These are phyloP conservation scores for Aspergillus sp. DNA, from an alignment of 2,329 filamentous ascomycete genomes.

Conservation along the genomic window DNA sequence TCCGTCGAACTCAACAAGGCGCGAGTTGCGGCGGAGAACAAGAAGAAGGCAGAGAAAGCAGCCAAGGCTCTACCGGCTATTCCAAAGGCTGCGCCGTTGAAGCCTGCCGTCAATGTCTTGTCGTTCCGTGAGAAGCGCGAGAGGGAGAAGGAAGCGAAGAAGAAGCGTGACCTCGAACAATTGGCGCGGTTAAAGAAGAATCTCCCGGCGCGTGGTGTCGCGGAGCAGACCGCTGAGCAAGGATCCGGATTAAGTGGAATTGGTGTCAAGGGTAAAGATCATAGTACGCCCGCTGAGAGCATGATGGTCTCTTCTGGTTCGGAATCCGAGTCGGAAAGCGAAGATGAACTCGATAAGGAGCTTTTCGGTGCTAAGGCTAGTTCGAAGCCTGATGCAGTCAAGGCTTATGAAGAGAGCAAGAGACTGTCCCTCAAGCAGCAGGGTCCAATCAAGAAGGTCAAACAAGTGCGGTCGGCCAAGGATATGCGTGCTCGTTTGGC, in stretches of 20 bases:
- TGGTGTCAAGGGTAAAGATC: conserved; percentile 69
- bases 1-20: conserved; percentile 39
- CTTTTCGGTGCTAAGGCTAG: conserved; percentile 48
- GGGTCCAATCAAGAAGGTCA: conserved; percentile 75
- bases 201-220: conserved; percentile 43
- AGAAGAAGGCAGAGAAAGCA: conserved; percentile 19
- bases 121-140: conserved; percentile 68
- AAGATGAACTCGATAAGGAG: conserved; percentile 67
- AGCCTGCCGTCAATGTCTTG: conserved; percentile 34
- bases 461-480: conserved; percentile 73
- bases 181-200: conserved; percentile 62
- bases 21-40: conserved; percentile 25
- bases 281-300: conserved; percentile 60
- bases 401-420: conserved; percentile 43
- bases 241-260: conserved; percentile 71
- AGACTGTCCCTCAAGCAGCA: conserved; percentile 50
- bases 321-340: conserved; percentile 66
- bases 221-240: conserved; percentile 59
- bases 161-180: conserved; percentile 63
- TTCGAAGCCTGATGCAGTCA: conserved; percentile 35
- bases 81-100: conserved; percentile 22
- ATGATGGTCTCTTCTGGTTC: conserved; percentile 73
- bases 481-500: conserved; percentile 91
- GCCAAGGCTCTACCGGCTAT: conserved; percentile 19
- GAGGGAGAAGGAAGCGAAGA: conserved; percentile 67